Percentiles rank a stretch among this genome's conserved stretches.
Conservation (phyloP, 2,329 filamentous ascomycete species). For the Pezicula radicicola region DNA sequence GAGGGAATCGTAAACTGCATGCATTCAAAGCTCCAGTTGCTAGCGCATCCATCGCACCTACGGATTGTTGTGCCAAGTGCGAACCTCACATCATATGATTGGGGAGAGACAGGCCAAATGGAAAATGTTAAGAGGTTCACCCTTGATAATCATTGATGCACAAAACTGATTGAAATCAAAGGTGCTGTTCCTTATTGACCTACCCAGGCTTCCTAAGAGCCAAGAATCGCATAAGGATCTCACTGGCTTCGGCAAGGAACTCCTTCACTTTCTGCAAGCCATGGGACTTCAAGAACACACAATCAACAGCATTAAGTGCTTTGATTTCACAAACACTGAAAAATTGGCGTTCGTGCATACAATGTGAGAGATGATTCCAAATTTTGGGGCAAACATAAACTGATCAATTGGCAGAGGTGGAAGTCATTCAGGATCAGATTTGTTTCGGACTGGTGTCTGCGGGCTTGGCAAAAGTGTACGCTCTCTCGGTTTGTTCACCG, state of each 20-base stretch:
- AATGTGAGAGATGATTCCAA: slow-evolving; percentile 52
- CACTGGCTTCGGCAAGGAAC: slow-evolving; percentile 62
- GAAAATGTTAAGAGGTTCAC: slow-evolving; percentile 43
- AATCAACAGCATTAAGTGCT: slow-evolving; percentile 65
- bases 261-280: slow-evolving; percentile 66
- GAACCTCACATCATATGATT: slow-evolving; percentile 83
- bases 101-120: slow-evolving; percentile 50
- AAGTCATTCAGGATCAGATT: slow-evolving; percentile 43
- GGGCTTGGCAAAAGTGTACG: slow-evolving; percentile 68
- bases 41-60: slow-evolving; percentile 73
- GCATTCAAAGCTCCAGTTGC: slow-evolving; percentile 91
- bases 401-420: slow-evolving; percentile 40
- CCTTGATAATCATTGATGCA: background rate
- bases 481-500: slow-evolving; percentile 57
- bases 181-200: slow-evolving; percentile 83
- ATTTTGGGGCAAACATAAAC: background rate
- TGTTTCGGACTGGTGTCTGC: slow-evolving; percentile 64
- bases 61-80: slow-evolving; percentile 84
- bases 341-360: slow-evolving; percentile 64
- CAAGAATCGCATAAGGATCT: slow-evolving; percentile 17
- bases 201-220: slow-evolving; percentile 50
- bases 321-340: slow-evolving; percentile 75
- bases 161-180: slow-evolving; percentile 25
- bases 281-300: slow-evolving; percentile 64
- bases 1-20: slow-evolving; percentile 67